Conservation (phyloP, 805 yeast species). For the Torulaspora quercuum region DNA sequence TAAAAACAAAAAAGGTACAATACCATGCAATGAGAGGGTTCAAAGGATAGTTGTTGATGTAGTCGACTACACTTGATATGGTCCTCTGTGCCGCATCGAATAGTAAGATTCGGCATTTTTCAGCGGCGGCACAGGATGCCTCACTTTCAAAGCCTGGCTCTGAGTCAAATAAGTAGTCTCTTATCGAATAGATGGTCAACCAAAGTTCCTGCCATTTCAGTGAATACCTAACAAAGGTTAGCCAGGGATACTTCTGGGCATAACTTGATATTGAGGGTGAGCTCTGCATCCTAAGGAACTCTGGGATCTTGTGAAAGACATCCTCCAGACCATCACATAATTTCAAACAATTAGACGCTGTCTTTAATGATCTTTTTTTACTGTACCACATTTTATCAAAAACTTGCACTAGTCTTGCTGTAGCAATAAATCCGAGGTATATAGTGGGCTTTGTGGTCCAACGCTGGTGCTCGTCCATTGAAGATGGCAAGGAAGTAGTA, state of each 20-base stretch:
- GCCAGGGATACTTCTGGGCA: slow-evolving; percentile 57
- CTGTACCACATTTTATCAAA: slow-evolving; percentile 28
- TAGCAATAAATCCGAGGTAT: slow-evolving; percentile 56
- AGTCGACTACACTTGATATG: slow-evolving; percentile 47
- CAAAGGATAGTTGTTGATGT: slow-evolving; percentile 34
- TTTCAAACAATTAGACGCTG: slow-evolving; percentile 49
- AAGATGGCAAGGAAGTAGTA: slow-evolving; percentile 50
- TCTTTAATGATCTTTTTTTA: slow-evolving; percentile 11
- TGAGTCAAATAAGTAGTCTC: slow-evolving; percentile 43
- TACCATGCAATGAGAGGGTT: slow-evolving; percentile 59
- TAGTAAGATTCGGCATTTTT: slow-evolving; percentile 47
- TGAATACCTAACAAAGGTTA: slow-evolving; percentile 49
- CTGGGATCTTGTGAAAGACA: slow-evolving; percentile 45
- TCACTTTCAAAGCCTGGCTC: slow-evolving; percentile 36
- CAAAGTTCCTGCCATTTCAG: slow-evolving; percentile 58
- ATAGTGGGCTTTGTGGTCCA: slow-evolving; percentile 46
- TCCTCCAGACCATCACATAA: slow-evolving; percentile 43
- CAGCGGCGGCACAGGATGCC: slow-evolving; percentile 29
- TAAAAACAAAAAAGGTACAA: slow-evolving; percentile 59
- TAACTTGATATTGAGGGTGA: slow-evolving; percentile 26
- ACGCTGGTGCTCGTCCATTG: slow-evolving; percentile 43
- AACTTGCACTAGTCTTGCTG: slow-evolving; percentile 47
- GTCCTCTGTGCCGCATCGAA: slow-evolving; percentile 51
- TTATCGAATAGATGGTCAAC: slow-evolving; percentile 50
- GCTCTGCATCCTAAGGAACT: slow-evolving; percentile 45